Evolutionary conservation across 2,329 filamentous ascomycete species (phyloP).

Genomic region (Phaeoacremonium minimum): DNA sequence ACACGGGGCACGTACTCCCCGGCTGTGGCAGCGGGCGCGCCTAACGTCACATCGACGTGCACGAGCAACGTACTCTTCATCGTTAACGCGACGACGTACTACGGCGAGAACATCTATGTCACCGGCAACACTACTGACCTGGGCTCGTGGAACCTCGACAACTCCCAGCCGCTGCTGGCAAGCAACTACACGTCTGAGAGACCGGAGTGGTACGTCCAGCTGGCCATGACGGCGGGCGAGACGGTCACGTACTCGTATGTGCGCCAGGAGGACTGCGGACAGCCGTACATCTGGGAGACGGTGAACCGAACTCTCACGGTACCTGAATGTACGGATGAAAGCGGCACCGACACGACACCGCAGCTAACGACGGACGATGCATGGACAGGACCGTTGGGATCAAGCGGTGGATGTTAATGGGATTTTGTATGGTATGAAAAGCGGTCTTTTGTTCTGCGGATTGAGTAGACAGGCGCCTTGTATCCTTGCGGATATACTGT

Average conservation of each 20-base stretch:
- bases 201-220: constrained; percentile 38
- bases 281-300: constrained; percentile 37
- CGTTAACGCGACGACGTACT: constrained; percentile 39
- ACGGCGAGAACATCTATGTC: constrained; percentile 42
- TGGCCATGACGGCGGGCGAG: constrained; percentile 33
- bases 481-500: too few relatives aligned
- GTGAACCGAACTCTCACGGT: constrained; percentile 35
- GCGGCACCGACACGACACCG: constrained; percentile 13
- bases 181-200: constrained; percentile 33
- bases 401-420: constrained; percentile 10
- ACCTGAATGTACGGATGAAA: constrained; percentile 24
- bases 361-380: constrained; percentile 27
- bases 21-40: constrained; percentile 27
- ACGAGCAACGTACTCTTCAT: constrained; percentile 35
- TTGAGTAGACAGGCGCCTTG: too few relatives aligned
- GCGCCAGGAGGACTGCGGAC: constrained; percentile 35
- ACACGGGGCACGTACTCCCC: constrained; percentile 24
- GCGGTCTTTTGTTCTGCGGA: too few relatives aligned
- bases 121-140: constrained; percentile 35
- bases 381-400: constrained; percentile 28
- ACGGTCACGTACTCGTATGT: constrained; percentile 41
- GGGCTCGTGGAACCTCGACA: constrained; percentile 34
- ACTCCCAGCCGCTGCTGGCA: constrained; percentile 32
- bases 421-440: too few relatives aligned
- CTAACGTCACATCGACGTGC: constrained; percentile 23